Evolutionary conservation across 176 grass and related monocot species (phyloP).

Genomic region (Triticum timopheevii): DNA sequence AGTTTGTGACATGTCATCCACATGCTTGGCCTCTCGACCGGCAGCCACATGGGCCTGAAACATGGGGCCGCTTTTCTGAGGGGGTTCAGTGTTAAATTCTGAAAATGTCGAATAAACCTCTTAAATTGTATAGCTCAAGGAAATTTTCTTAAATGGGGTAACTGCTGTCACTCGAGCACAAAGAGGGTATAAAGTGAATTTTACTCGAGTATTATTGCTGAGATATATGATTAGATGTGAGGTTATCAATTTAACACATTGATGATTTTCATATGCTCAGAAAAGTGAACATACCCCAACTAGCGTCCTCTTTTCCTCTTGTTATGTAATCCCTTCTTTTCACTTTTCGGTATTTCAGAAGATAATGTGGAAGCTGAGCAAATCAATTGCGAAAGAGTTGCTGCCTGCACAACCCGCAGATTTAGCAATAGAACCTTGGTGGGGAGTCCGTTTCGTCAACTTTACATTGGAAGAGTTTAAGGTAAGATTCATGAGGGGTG

Average conservation of each 20-base stretch:
- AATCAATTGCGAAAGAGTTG: conserved; percentile 97
- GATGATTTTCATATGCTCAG: neutral
- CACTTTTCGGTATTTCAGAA: conserved; percentile 48
- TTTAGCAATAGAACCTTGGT: conserved; percentile 87
- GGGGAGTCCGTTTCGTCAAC: conserved; percentile 94
- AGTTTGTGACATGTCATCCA: neutral
- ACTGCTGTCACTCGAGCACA: neutral
- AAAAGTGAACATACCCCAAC: neutral
- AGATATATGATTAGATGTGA: neutral
- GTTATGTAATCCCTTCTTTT: conserved; percentile 8
- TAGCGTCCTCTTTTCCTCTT: conserved; percentile 27
- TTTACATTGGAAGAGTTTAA: conserved; percentile 99
- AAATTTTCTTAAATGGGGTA: neutral
- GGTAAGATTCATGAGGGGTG: conserved; percentile 43
- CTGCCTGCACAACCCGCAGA: conserved; percentile 70
- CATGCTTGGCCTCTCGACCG: neutral
- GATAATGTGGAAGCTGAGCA: conserved; percentile 99
- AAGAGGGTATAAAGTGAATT: neutral
- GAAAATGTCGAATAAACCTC: neutral
- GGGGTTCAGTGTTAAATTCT: neutral
- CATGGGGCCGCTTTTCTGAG: no score
- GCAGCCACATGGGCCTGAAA: neutral
- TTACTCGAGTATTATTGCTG: neutral
- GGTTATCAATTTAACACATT: neutral
- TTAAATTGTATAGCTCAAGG: neutral